Conservation (phyloP, 108 stramenopile genomes). For the Fragilaria crotonensis region DNA sequence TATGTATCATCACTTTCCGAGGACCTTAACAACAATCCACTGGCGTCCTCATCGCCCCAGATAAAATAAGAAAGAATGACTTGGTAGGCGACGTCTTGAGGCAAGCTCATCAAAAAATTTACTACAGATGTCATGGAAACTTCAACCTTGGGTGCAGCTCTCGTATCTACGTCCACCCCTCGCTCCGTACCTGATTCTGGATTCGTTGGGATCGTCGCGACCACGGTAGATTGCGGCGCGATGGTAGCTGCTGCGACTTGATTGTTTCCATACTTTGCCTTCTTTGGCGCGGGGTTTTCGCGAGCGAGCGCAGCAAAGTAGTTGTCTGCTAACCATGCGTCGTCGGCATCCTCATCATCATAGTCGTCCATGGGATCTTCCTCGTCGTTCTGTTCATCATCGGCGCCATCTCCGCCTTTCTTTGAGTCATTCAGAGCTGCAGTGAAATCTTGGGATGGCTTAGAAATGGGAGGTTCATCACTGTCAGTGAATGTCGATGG, state of each 20-base stretch:
- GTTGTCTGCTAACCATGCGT: not conserved
- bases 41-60: slow-evolving; percentile 43
- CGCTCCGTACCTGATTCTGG: slow-evolving; percentile 4
- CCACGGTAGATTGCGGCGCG: slow-evolving; percentile 2
- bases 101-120: slow-evolving; percentile 38
- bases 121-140: slow-evolving; percentile 35
- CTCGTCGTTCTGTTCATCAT: slow-evolving; percentile 2
- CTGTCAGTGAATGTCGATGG: not conserved
- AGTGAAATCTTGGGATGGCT: not conserved
- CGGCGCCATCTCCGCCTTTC: not conserved
- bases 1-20: slow-evolving; percentile 36
- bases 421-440: not conserved
- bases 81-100: slow-evolving; percentile 41
- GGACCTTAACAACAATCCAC: slow-evolving; percentile 10
- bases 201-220: slow-evolving; percentile 5
- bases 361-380: slow-evolving; percentile 15
- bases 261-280: not conserved
- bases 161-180: not conserved
- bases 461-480: not conserved
- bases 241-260: not conserved
- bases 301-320: not conserved
- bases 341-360: not conserved
- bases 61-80: slow-evolving; percentile 40
- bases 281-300: not conserved
- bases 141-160: not conserved